Percentiles rank a stretch among this genome's conserved stretches.
Conservation (phyloP, 164 flowering plant species). For the Sextonia rubra region DNA sequence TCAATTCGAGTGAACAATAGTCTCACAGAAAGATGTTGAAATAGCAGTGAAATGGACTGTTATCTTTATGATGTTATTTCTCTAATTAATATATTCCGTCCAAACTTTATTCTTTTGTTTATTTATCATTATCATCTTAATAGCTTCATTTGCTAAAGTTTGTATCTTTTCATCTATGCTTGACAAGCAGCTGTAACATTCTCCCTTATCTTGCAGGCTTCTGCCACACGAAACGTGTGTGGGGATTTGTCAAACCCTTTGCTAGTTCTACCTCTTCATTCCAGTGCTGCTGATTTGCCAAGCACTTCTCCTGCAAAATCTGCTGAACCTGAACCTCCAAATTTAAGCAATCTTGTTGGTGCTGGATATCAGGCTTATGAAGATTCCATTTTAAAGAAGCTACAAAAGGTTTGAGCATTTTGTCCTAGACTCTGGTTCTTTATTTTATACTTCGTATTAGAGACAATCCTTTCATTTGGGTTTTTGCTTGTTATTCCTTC, state of each 20-base stretch:
- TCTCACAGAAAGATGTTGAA: not conserved
- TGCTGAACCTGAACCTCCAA: constrained; percentile 31
- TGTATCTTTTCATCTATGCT: not conserved
- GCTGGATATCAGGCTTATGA: constrained; percentile 64
- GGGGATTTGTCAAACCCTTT: constrained; percentile 72
- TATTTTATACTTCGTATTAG: no score
- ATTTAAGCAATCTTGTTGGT: constrained; percentile 44
- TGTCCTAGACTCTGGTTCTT: not conserved
- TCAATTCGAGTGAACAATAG: no score
- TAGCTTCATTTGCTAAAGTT: not conserved
- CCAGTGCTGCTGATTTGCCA: constrained; percentile 23
- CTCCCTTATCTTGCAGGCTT: constrained; percentile 37
- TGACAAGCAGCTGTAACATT: not conserved
- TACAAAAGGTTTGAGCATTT: constrained; percentile 44
- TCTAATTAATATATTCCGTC: not conserved
- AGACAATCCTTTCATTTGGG: no score
- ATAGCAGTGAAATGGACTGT: not conserved
- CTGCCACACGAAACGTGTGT: constrained; percentile 45
- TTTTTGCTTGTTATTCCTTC: no score
- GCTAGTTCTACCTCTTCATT: constrained; percentile 57
- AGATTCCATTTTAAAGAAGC: constrained; percentile 58
- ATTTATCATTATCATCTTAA: not conserved
- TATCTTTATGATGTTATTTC: not conserved
- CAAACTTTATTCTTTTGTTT: not conserved
- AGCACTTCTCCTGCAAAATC: constrained; percentile 13